Percentiles rank a stretch among this genome's conserved stretches.
Conservation (phyloP, 495 filamentous ascomycete genomes). For the Glonium stellatum region DNA sequence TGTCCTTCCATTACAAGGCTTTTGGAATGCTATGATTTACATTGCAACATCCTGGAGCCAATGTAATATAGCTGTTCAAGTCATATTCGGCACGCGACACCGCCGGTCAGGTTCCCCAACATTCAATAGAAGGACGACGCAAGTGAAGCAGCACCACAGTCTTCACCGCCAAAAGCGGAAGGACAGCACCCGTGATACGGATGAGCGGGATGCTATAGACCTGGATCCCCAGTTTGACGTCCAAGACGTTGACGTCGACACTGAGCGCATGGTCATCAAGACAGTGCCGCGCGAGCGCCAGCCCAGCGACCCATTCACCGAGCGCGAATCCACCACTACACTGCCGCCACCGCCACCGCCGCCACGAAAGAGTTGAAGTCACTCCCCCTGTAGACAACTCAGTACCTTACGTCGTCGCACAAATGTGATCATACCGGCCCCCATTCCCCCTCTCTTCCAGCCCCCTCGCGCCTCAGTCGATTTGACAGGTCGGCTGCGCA, state of each 20-base stretch:
- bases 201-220: background rate
- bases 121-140: background rate
- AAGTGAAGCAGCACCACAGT: background rate
- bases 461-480: no score
- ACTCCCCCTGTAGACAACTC: background rate
- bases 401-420: no score
- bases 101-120: background rate
- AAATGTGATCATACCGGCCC: no score
- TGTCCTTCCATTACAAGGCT: slow-evolving; percentile 77
- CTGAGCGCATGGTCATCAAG: background rate
- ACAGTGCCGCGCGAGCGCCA: background rate
- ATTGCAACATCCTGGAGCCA: slow-evolving; percentile 47
- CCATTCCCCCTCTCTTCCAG: no score
- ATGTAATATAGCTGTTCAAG: background rate
- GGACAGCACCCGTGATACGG: background rate
- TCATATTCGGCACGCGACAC: background rate
- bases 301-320: background rate
- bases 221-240: background rate
- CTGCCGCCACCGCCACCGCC: background rate
- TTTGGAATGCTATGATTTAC: slow-evolving; percentile 83
- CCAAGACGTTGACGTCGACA: background rate
- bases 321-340: background rate
- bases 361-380: background rate
- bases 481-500: no score
- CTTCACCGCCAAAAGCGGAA: background rate